Base-by-base conservation (phyloP, 345 rosid species). In the Raphanus raphanistrum region DNA sequence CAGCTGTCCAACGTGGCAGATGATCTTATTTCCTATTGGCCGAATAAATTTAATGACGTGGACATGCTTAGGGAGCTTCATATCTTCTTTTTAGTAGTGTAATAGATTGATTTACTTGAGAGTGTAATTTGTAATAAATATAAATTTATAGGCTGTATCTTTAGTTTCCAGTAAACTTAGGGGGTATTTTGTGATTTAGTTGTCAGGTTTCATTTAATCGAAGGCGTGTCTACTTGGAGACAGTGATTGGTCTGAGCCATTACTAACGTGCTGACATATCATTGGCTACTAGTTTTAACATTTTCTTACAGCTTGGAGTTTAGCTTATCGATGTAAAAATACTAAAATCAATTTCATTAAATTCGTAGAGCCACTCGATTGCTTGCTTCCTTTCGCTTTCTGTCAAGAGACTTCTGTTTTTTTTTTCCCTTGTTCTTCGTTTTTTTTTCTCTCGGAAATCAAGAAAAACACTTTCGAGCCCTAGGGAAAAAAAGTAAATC, bases 301-400 rank as follows among this genome's bases (percentile, higher is more conserved):
- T 11, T 28, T 48, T 64, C 8, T 26, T 32, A 66, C 81, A 73
- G 48, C 16, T 12, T n/a, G 77, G 73, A 66, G 12, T 72, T 72
- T 78, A 72, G 58, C 57, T 10, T 4, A 50, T 66, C 63, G 10
- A 67, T 72, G 55, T 60, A 43, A 67, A 6, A n/a, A 50, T 1
- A 48, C 16, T 36, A 54, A 63, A 21, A 35, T 28, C 6, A 58
- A 33, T 58, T 16, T 48, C 55, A 72, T 43, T 43, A 70, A 78
- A 73, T 68, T 79, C 65, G 77, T 73, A 66, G 77, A 79, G 66
- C 82, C 82, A 79, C 74, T 79, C 82, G 74, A 73, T 73, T 73
- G 70, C 26, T 48, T 52, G 58, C 74, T 60, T 60, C 77, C 74
- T 72, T 45, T 78, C 77, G 73, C 77, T 79, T 79, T 79, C 77